phyloP scores from a whole-genome alignment of 768 basidiomycete species.

The Podaxis sp. region DNA sequence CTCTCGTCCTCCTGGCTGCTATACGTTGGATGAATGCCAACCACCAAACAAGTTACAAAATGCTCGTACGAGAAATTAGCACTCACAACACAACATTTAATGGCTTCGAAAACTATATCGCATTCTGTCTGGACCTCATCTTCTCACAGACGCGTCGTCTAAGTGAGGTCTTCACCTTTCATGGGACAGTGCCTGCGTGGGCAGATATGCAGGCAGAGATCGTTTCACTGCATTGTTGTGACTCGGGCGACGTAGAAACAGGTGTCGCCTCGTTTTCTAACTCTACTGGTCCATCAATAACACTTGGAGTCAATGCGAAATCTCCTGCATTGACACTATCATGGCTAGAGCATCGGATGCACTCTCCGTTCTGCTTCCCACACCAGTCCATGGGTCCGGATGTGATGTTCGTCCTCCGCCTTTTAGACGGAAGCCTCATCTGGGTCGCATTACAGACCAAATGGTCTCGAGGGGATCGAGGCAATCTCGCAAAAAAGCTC shows the following conservation, averaged over 20 bases:
- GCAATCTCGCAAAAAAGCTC: conserved; percentile 27
- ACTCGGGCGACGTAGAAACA: conserved; percentile 26
- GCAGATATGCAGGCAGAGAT: conserved; percentile 35
- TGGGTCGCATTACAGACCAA: conserved; percentile 48
- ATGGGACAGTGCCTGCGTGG: conserved; percentile 31
- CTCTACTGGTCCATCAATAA: conserved; percentile 34
- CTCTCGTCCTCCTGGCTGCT: conserved; percentile 43
- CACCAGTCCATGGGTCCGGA: conserved; percentile 42
- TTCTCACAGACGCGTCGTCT: conserved; percentile 31
- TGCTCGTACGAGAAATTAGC: conserved; percentile 36
- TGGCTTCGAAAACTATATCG: conserved; percentile 47
- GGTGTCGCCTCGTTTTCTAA: conserved; percentile 27
- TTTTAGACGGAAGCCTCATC: conserved; percentile 33
- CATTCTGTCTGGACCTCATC: conserved; percentile 39
- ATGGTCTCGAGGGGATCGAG: conserved; percentile 33
- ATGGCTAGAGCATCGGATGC: conserved; percentile 34
- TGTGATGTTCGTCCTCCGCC: conserved; percentile 37
- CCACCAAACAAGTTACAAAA: conserved; percentile 35
- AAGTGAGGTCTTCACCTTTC: conserved; percentile 38
- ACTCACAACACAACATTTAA: conserved; percentile 27
- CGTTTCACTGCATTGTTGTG: conserved; percentile 31
- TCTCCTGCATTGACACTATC: conserved; percentile 29
- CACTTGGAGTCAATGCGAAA: conserved; percentile 38
- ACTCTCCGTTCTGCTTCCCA: conserved; percentile 41
- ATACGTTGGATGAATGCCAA: conserved; percentile 40